These are phyloP conservation scores for Bipolaris cookei DNA, from an alignment of 2,329 filamentous ascomycete species.

Conservation along the genomic window DNA sequence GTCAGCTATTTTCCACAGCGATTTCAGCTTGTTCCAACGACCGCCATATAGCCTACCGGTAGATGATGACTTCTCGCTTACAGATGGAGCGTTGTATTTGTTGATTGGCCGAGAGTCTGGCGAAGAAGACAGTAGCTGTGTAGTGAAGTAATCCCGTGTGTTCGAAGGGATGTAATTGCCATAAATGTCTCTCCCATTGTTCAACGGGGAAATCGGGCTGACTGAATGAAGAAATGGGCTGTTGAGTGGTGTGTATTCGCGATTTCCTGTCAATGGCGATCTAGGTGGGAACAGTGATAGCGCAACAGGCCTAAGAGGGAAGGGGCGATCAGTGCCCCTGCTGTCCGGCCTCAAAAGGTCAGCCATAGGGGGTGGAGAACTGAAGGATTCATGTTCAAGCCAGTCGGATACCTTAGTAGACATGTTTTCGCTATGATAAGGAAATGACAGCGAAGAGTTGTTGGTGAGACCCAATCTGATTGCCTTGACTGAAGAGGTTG, in stretches of 20 bases:
- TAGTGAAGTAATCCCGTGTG: conserved; percentile 9
- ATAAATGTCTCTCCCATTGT: conserved; percentile 22
- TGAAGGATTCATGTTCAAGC: conserved; percentile 5
- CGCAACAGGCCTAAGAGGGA: background rate
- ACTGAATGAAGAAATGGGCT: conserved; percentile 1
- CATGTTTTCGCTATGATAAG: background rate
- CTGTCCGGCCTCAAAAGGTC: background rate
- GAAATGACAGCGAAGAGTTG: background rate
- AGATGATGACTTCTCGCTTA: background rate
- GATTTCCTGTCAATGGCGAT: conserved; percentile 4
- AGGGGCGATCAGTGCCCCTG: background rate
- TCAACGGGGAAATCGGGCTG: conserved; percentile 16
- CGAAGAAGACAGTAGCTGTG: background rate
- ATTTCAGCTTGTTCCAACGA: conserved; percentile 1
- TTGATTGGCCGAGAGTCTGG: background rate
- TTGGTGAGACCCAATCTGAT: background rate
- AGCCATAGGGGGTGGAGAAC: background rate
- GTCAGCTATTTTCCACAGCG: conserved; percentile 9
- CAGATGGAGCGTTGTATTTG: background rate
- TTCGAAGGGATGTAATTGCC: conserved; percentile 24
- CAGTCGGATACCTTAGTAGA: conserved; percentile 6
- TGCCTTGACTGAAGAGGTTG: background rate
- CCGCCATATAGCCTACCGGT: background rate
- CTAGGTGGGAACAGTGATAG: conserved; percentile 11
- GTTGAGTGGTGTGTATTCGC: conserved; percentile 8